Base-by-base conservation (phyloP, 202 grass and related monocot genomes). In the Panicum hallii region DNA sequence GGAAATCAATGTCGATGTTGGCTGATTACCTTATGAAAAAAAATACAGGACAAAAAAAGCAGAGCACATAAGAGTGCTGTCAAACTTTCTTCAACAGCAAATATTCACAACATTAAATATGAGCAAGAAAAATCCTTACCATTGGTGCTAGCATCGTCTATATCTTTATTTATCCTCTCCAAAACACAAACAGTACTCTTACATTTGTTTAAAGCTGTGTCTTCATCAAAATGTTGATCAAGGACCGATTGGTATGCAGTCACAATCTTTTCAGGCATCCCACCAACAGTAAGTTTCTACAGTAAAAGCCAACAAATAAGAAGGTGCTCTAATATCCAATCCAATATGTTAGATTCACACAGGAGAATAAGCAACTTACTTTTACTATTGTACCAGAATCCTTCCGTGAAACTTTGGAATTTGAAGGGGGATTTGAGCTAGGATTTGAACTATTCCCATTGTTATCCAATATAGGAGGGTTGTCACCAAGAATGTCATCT, bases 191-290 rank as follows among this genome's bases (percentile, higher is more conserved):
- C 68, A 70, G 84, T 80, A 87, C 40, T 88, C 63, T 83, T 89
- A 54, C 89, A 99, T 88, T 96, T 99, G 43, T 89, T 94, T 82
- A 99, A 88, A 62, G 96, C 86, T 9, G 75, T 90, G 63, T 94
- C 91, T 94, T 99, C 96, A 20, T 79, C 86, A 69, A 87, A 92
- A 90, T 87, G 84, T 50, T 94, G 84, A 76, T 90, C 90, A 77
- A 93, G 73, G 20, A 95, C 82, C 75, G 72, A 85, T 79, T 99
- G 93, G 76, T 94, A 95, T 67, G 96, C 88, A 55, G 83, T 91
- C 45, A 92, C 79, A 66, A 95, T 99, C 77, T 99, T 99, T 87
- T 95, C 93, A 88, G 96, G 91, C 86, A 94, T 92, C 53, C 88
- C 90, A 7, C 96, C 91, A 64, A 96, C 81, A 86, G 88, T 88